phyloP scores from a whole-genome alignment of 1,139 yeast genomes.

The Protomyces pachydermus region DNA sequence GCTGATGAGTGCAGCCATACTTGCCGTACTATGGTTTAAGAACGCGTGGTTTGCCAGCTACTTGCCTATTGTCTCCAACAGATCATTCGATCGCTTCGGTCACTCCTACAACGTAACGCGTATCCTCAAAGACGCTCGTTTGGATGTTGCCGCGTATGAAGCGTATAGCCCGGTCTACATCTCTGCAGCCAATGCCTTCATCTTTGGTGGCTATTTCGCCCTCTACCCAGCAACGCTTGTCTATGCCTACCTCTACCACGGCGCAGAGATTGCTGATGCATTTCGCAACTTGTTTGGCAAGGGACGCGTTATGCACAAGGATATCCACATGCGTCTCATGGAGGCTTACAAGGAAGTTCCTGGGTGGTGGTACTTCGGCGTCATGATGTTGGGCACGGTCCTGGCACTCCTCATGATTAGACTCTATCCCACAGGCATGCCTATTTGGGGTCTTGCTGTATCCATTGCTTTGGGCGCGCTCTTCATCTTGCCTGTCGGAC shows the following conservation, averaged over 20 bases:
- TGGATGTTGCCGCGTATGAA: slow-evolving; percentile 50
- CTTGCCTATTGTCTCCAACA: slow-evolving; percentile 35
- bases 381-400: slow-evolving; percentile 48
- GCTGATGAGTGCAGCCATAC: slow-evolving; percentile 41
- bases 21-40: slow-evolving; percentile 49
- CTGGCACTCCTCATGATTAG: slow-evolving; percentile 50
- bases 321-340: slow-evolving; percentile 16
- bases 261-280: slow-evolving; percentile 49
- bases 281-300: slow-evolving; percentile 8
- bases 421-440: slow-evolving; percentile 44
- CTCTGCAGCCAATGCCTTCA: slow-evolving; percentile 56
- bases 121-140: slow-evolving; percentile 48
- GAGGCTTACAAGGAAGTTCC: slow-evolving; percentile 44
- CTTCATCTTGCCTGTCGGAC: slow-evolving; percentile 31
- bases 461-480: slow-evolving; percentile 45
- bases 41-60: slow-evolving; percentile 48
- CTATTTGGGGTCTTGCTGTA: slow-evolving; percentile 39
- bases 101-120: slow-evolving; percentile 44
- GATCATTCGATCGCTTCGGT: slow-evolving; percentile 50
- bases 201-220: slow-evolving; percentile 60
- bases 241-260: slow-evolving; percentile 55
- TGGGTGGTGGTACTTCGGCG: slow-evolving; percentile 58
- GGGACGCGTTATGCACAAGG: not conserved
- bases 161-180: slow-evolving; percentile 57
- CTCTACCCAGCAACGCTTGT: slow-evolving; percentile 51